Evolutionary conservation across 129 eudicot genomes (phyloP).

Genomic region (Ambrosia artemisiifolia): DNA sequence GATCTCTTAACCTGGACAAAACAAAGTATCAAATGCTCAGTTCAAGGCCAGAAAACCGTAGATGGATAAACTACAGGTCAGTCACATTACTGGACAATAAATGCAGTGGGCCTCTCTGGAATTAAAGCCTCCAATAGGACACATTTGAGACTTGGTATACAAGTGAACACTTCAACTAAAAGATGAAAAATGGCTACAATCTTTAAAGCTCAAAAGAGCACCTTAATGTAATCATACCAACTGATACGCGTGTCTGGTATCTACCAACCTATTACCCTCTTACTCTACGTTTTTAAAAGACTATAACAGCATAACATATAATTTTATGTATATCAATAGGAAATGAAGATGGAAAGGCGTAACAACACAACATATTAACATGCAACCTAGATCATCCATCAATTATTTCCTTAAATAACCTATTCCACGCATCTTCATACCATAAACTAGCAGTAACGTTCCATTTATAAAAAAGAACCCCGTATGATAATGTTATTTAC

Average conservation of each 20-base stretch:
- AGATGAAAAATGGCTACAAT: not conserved
- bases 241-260: slow-evolving; percentile 1
- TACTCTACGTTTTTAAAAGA: not conserved
- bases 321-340: not conserved
- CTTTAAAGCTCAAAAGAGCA: not conserved
- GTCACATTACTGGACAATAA: slow-evolving; percentile 2
- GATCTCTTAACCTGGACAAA: slow-evolving; percentile 37
- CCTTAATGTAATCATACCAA: not conserved
- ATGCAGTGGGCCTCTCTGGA: not conserved
- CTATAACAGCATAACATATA: not conserved
- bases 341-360: not conserved
- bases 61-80: not conserved
- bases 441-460: not conserved
- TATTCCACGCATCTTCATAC: not conserved
- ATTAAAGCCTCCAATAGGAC: not conserved
- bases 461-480: not conserved
- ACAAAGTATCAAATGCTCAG: slow-evolving; percentile 16
- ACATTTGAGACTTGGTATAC: not conserved
- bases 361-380: not conserved
- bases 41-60: slow-evolving; percentile 16
- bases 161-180: not conserved
- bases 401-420: not conserved
- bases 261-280: not conserved
- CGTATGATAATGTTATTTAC: not conserved
- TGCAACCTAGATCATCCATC: not conserved